These are phyloP conservation scores for Plasmodium ovale DNA, from an alignment of 169 alveolate genomes.

Conservation along the genomic window DNA sequence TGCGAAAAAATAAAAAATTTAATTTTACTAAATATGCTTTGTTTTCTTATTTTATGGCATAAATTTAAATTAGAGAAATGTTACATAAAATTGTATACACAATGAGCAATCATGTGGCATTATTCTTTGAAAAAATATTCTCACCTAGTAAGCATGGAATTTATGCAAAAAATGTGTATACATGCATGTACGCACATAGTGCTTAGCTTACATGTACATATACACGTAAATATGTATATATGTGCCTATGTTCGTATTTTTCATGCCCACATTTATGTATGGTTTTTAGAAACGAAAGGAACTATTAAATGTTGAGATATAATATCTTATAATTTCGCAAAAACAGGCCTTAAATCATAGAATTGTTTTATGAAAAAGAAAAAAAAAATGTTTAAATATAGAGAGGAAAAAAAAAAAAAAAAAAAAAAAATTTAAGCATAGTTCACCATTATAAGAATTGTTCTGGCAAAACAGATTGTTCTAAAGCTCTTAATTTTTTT, in stretches of 20 bases:
- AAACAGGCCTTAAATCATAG: not conserved
- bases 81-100: not conserved
- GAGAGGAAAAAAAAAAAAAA: constrained; percentile 12
- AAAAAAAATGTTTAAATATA: constrained; percentile 5
- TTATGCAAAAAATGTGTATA: too few species aligned
- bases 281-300: too few species aligned
- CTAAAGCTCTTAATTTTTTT: not conserved
- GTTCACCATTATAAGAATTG: too few species aligned
- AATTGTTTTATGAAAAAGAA: not conserved
- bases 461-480: too few species aligned
- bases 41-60: too few species aligned
- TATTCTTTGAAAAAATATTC: not conserved
- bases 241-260: not conserved
- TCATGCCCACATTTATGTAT: too few species aligned
- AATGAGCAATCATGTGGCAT: not conserved
- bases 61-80: not conserved
- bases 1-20: too few species aligned
- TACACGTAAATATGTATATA: not conserved
- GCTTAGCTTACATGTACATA: not conserved
- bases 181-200: too few species aligned
- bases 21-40: not conserved
- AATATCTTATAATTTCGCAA: too few species aligned
- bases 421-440: not conserved
- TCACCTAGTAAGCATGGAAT: too few species aligned
- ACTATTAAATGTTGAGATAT: too few species aligned